These are phyloP conservation scores for Psidium friedrichsthalianum DNA, from an alignment of 345 rosid genomes.

Conservation along the genomic window DNA sequence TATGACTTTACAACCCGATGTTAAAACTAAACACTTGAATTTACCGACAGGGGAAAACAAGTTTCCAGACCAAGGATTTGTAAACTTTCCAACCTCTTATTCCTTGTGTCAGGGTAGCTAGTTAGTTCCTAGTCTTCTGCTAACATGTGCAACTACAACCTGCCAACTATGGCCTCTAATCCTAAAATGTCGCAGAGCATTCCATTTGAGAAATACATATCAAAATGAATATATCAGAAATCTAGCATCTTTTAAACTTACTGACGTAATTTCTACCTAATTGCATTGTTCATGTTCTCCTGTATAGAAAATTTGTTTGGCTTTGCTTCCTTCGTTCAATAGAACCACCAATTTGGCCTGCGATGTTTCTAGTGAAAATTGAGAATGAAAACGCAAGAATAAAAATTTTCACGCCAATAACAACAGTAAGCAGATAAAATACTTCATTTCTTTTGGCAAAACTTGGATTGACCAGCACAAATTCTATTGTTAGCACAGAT, in stretches of 20 bases:
- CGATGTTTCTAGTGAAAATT: not conserved
- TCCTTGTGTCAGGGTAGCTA: not conserved
- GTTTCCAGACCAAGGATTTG: not conserved
- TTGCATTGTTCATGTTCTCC: not conserved
- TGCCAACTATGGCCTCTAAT: not conserved
- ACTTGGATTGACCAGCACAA: not conserved
- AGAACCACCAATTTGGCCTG: not conserved
- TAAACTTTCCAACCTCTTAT: not conserved
- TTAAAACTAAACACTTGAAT: not conserved
- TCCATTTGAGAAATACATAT: not conserved
- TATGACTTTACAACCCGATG: not conserved
- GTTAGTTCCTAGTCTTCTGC: not conserved
- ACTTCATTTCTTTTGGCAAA: not conserved
- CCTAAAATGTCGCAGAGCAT: not conserved
- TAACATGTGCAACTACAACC: not conserved
- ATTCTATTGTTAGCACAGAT: not conserved
- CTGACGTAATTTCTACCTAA: not conserved
- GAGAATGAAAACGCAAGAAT: not conserved
- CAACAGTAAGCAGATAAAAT: not conserved
- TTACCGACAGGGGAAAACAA: not conserved
- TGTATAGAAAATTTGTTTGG: rapidly evolving
- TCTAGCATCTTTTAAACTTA: not conserved
- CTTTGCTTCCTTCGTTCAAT: not conserved
- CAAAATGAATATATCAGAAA: not conserved
- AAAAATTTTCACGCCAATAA: not conserved